phyloP scores from a whole-genome alignment of 371 early-diverging fungal genomes.

The Coemansia sp. region DNA sequence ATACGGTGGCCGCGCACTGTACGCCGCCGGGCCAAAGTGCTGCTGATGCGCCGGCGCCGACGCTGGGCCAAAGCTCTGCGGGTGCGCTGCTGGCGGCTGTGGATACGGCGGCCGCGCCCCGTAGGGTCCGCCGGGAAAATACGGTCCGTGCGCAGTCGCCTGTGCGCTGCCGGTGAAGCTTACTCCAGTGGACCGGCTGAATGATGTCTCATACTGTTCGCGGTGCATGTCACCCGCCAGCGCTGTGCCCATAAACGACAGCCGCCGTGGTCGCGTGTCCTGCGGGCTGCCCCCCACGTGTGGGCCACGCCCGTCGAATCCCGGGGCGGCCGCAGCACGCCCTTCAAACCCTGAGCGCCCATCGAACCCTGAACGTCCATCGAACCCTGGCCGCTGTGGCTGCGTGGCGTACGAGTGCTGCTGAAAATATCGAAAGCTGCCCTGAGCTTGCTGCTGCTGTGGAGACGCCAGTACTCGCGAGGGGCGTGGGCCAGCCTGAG shows the following conservation, averaged over 20 bases:
- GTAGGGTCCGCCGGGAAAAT: constrained; percentile 16
- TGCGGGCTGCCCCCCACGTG: constrained; percentile 7
- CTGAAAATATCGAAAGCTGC: constrained; percentile 21
- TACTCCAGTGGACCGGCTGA: constrained; percentile 36
- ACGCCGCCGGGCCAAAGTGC: constrained; percentile 27
- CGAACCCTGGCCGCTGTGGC: constrained; percentile 1
- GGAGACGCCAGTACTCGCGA: constrained; percentile 10
- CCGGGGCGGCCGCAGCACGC: constrained; percentile 4
- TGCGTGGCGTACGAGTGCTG: constrained; percentile 4
- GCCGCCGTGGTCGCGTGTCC: constrained; percentile 36
- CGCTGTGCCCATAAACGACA: constrained; percentile 37
- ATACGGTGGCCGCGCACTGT: constrained; percentile 20
- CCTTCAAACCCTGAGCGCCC: background rate
- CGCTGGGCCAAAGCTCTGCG: constrained; percentile 18
- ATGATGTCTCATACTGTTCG: constrained; percentile 48
- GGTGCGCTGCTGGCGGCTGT: constrained; percentile 15
- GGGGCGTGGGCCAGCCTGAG: constrained; percentile 14
- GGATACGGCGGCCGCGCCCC: constrained; percentile 4
- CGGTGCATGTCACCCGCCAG: constrained; percentile 23
- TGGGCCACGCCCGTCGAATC: constrained; percentile 8
- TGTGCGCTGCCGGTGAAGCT: constrained; percentile 18
- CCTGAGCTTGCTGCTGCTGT: constrained; percentile 7
- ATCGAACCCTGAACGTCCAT: background rate
- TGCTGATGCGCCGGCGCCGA: constrained; percentile 49
- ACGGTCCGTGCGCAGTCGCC: constrained; percentile 34